Evolutionary conservation across 495 filamentous ascomycete genomes (phyloP).

Genomic region (Astrothelium subdiscretum): DNA sequence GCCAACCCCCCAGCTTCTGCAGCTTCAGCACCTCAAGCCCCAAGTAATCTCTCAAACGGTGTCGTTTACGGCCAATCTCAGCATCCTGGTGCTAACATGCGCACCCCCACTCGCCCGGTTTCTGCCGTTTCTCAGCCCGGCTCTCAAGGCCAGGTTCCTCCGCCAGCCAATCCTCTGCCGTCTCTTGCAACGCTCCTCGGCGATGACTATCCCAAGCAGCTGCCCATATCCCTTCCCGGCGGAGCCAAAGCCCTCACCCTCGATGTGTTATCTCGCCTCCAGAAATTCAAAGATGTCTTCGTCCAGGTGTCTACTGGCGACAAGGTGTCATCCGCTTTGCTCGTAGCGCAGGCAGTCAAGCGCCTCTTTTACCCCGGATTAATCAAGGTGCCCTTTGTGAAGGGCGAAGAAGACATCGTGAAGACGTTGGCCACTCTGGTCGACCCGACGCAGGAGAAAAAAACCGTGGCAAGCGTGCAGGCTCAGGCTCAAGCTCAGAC

Average conservation of each 20-base stretch:
- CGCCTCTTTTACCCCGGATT: background rate
- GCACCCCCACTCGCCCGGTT: background rate
- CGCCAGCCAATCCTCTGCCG: background rate
- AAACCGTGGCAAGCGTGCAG: background rate
- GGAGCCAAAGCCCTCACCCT: background rate
- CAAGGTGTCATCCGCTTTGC: background rate
- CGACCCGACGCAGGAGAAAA: background rate
- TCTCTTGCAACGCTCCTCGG: background rate
- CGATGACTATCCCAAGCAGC: background rate
- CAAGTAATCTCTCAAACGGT: background rate
- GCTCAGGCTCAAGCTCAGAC: background rate
- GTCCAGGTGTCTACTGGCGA: background rate
- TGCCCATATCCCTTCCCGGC: background rate
- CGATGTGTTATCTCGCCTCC: background rate
- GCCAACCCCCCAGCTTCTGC: background rate
- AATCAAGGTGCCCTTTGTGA: background rate
- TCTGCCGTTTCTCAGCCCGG: background rate
- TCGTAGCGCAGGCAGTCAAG: background rate
- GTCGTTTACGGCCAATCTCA: background rate
- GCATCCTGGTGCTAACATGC: background rate
- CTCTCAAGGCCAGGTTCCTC: background rate
- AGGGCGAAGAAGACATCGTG: background rate
- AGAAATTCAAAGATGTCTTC: slow-evolving; percentile 2
- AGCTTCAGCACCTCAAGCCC: background rate
- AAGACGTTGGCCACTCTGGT: background rate